Base-by-base conservation (phyloP, 495 filamentous ascomycete species). In the Terfezia claveryi region DNA sequence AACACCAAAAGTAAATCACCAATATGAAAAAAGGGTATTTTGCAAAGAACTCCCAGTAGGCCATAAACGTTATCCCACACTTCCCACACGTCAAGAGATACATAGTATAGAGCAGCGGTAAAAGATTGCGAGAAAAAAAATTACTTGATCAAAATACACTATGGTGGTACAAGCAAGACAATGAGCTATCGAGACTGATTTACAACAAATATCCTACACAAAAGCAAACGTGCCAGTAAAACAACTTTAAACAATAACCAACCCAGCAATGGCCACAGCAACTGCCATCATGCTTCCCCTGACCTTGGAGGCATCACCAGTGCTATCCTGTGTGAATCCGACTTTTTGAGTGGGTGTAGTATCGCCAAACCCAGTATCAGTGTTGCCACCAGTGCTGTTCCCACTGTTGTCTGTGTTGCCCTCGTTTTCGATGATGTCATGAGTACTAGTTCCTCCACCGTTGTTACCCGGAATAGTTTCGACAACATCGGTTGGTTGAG, bases 401-500 rank as follows among this genome's bases (percentile, higher is more conserved):
- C 12, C 17, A 4, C 41, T 17, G 17, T 46, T 8, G 41, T 20
- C 41, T 4, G 12, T 46, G 27, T 51, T 23, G 23, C 14, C 49
- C 10, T 1, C 20, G 20, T 0, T 20, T 20, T 32, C 6, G 12
- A 23, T n/a, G 50, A 51, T 51, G 23, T 51, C 50, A 12, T 12
- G n/a, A 51, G 12, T 27, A 5, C n/a, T 20, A n/a, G 23, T 23
- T 4, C 50, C 50, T 3, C 16, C 50, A 12, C 50, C 50, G 6
- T 16, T 12, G 12, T 23, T 51, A 27, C 50, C 50, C 3, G 50
- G 50, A 11, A 51, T 32, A 32, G 50, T 51, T 11, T 51, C 50
- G 23, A 51, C 27, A 11, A 23, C 23, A n/a, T 51, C 50, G 1
- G 23, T 23, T 8, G n/a, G 16, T 23, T 51, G 63, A 53, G 66